Conservation (phyloP, 768 basidiomycete genomes). For the Mycena venus region DNA sequence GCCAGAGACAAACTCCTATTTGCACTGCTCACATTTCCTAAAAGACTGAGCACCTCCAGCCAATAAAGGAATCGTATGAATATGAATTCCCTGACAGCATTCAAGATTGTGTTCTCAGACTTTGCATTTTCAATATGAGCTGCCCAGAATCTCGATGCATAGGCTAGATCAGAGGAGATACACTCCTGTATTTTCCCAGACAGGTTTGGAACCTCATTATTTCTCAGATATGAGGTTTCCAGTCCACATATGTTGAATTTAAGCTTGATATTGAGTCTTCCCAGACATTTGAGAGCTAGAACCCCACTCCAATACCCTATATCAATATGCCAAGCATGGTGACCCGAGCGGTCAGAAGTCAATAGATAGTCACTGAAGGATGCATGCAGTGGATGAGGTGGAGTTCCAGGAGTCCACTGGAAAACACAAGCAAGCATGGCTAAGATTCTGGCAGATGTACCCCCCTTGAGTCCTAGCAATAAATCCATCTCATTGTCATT, state of each 20-base stretch:
- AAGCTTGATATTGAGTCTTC: neutral
- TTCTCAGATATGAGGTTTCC: neutral
- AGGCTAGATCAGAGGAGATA: too few relatives aligned
- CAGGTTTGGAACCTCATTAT: neutral
- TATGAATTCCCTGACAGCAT: neutral
- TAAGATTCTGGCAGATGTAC: neutral
- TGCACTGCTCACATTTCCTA: neutral
- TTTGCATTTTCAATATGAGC: neutral
- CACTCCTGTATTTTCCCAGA: too few relatives aligned
- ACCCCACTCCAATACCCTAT: too few relatives aligned
- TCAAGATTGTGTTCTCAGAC: neutral
- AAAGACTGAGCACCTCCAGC: neutral
- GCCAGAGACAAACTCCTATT: neutral
- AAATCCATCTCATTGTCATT: neutral
- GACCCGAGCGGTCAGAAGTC: neutral
- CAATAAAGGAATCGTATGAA: neutral
- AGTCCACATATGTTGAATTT: neutral
- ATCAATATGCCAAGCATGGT: neutral
- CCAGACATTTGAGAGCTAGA: neutral
- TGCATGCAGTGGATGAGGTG: neutral
- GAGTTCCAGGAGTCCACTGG: neutral
- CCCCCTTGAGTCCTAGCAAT: neutral
- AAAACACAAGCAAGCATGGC: neutral
- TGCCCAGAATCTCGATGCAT: neutral
- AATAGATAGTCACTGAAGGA: neutral